phyloP scores from a whole-genome alignment of 2,329 filamentous ascomycete genomes.

The Aspergillus sp. region DNA sequence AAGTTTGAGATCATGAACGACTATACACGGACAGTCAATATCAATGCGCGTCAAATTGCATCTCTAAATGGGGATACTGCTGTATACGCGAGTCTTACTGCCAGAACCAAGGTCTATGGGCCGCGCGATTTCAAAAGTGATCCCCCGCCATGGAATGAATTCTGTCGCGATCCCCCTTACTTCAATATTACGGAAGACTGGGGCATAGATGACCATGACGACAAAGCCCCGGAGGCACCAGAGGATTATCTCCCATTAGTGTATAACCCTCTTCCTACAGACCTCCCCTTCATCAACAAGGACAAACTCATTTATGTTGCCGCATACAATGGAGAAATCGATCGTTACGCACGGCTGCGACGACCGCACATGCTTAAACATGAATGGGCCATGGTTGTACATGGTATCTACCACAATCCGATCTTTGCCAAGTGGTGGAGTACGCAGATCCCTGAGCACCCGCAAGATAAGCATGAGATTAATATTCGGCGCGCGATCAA shows the following conservation, averaged over 20 bases:
- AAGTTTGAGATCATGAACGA: slow-evolving; percentile 23
- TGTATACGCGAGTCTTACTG: slow-evolving; percentile 14
- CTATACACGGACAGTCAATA: slow-evolving; percentile 15
- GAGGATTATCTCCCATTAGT: slow-evolving; percentile 16
- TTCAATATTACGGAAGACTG: too few relatives aligned
- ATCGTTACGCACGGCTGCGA: slow-evolving; percentile 42
- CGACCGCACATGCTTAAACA: slow-evolving; percentile 26
- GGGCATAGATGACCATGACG: too few relatives aligned
- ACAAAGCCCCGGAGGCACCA: background rate
- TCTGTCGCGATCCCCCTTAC: too few relatives aligned
- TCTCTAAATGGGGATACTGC: background rate
- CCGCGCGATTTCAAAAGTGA: slow-evolving; percentile 1
- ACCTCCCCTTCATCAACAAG: slow-evolving; percentile 43
- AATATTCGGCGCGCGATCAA: background rate
- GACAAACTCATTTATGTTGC: slow-evolving; percentile 42
- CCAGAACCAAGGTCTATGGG: slow-evolving; percentile 14
- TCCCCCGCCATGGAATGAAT: background rate
- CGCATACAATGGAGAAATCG: slow-evolving; percentile 43
- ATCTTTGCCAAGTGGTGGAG: slow-evolving; percentile 41
- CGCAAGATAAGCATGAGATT: background rate
- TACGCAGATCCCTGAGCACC: background rate
- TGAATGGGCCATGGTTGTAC: slow-evolving; percentile 33
- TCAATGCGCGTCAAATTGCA: background rate
- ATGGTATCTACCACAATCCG: slow-evolving; percentile 42
- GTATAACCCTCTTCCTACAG: slow-evolving; percentile 34